Evolutionary conservation across 306 rosid species (phyloP).

Genomic region (Begonia peltatifolia): DNA sequence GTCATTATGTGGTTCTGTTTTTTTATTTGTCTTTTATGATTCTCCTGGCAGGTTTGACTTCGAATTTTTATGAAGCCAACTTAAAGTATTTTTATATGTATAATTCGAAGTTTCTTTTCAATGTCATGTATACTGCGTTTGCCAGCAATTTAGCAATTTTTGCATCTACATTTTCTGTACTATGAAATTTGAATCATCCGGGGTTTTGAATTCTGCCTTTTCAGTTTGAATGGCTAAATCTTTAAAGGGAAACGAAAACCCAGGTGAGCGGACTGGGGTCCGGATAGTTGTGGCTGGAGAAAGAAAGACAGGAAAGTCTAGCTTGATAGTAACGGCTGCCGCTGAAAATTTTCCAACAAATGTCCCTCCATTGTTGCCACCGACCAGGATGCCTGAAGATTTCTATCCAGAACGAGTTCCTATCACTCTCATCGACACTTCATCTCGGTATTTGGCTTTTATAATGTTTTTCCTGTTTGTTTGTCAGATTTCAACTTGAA

Average conservation of each 20-base stretch:
- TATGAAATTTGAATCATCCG: not conserved
- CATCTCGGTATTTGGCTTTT: constrained; percentile 46
- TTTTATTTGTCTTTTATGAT: too few species aligned
- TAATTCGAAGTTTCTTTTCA: too few species aligned
- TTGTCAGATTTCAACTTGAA: not conserved
- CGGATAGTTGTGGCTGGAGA: constrained; percentile 94
- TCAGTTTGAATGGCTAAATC: constrained; percentile 51
- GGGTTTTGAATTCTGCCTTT: constrained; percentile 17
- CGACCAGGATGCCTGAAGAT: constrained; percentile 74
- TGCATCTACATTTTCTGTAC: too few species aligned
- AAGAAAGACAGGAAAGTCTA: constrained; percentile 78
- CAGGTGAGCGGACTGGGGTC: constrained; percentile 43
- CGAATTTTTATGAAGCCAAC: too few species aligned
- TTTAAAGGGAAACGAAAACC: constrained; percentile 34
- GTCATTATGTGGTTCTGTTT: too few species aligned
- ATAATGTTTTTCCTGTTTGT: not conserved
- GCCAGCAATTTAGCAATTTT: too few species aligned
- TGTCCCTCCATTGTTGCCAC: constrained; percentile 74
- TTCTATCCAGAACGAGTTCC: constrained; percentile 89
- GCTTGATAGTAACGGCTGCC: constrained; percentile 80
- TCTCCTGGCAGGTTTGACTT: too few species aligned
- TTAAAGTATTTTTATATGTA: too few species aligned
- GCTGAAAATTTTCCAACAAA: constrained; percentile 61
- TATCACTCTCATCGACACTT: constrained; percentile 74
- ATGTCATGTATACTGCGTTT: too few species aligned